Evolutionary conservation across 1,284 basidiomycete genomes (phyloP).

Genomic region (Naganishia sp.): DNA sequence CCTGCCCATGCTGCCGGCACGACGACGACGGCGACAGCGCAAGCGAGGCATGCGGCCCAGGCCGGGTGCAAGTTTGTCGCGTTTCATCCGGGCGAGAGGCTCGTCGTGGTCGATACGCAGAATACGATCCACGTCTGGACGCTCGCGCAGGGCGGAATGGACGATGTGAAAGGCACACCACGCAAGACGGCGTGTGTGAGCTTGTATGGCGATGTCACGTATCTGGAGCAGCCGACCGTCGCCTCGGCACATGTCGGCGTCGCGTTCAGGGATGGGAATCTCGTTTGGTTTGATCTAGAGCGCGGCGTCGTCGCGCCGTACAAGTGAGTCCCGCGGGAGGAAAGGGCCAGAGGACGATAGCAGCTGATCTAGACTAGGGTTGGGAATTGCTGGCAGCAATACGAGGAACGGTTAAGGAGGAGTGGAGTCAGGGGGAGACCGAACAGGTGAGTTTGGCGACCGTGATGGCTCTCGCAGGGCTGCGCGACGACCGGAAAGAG

Average conservation of each 20-base stretch:
- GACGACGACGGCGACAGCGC: slow-evolving; percentile 24
- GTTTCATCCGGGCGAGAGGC: slow-evolving; percentile 50
- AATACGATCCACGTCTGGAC: slow-evolving; percentile 44
- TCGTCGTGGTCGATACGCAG: slow-evolving; percentile 48
- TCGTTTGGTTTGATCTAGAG: slow-evolving; percentile 67
- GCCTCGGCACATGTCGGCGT: slow-evolving; percentile 40
- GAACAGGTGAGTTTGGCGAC: slow-evolving; percentile 51
- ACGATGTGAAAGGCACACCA: slow-evolving; percentile 27
- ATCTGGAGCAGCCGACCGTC: slow-evolving; percentile 27
- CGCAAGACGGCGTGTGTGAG: slow-evolving; percentile 19
- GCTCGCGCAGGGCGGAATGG: slow-evolving; percentile 22
- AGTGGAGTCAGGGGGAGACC: slow-evolving; percentile 61
- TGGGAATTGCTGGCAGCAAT: slow-evolving; percentile 72
- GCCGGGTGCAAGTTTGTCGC: slow-evolving; percentile 47
- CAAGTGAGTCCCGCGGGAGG: slow-evolving; percentile 22
- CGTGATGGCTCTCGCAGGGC: neutral
- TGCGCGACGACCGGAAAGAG: neutral
- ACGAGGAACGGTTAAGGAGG: slow-evolving; percentile 67
- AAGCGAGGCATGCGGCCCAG: slow-evolving; percentile 1
- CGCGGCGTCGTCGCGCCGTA: slow-evolving; percentile 62
- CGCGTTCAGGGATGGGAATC: slow-evolving; percentile 51
- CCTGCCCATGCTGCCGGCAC: slow-evolving; percentile 30
- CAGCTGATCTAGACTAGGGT: slow-evolving; percentile 57
- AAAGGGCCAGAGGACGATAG: neutral
- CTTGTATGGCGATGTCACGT: slow-evolving; percentile 34